Conservation (phyloP, 768 basidiomycete species). For the Tulasnella calospora region DNA sequence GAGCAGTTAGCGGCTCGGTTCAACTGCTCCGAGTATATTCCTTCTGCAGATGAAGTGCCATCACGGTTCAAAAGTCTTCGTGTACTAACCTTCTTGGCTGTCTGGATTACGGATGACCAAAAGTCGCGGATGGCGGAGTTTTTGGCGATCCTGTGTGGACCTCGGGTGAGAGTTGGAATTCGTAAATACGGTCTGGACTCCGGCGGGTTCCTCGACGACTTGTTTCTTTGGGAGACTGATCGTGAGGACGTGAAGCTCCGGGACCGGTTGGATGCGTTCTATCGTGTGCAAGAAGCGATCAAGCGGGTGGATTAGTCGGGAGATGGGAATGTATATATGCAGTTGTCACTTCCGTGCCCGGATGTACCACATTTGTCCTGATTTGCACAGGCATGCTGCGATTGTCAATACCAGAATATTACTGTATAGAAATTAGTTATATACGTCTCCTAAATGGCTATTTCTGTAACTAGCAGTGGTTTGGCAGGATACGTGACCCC, state of each 20-base stretch:
- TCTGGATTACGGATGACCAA: background rate
- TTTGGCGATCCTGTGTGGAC: background rate
- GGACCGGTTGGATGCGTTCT: background rate
- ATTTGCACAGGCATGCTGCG: no score
- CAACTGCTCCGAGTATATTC: background rate
- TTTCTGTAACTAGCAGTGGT: no score
- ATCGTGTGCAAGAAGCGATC: background rate
- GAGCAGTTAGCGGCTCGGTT: background rate
- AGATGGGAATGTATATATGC: no score
- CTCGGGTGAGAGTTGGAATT: background rate
- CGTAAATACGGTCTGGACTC: background rate
- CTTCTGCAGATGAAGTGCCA: background rate
- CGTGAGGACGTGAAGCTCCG: background rate
- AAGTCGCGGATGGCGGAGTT: background rate
- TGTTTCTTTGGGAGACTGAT: background rate
- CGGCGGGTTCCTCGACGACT: background rate
- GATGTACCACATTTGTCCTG: background rate
- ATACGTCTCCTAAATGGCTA: no score
- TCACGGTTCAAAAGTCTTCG: background rate
- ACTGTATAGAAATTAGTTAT: no score
- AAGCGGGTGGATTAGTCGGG: no score
- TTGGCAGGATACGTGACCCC: no score
- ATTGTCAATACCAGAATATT: no score
- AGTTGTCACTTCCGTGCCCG: no score
- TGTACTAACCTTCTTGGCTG: background rate